Percentiles rank a stretch among this genome's conserved stretches.
phyloP scores from a whole-genome alignment of 495 filamentous ascomycete genomes.

The Lineolata rhizophorae region DNA sequence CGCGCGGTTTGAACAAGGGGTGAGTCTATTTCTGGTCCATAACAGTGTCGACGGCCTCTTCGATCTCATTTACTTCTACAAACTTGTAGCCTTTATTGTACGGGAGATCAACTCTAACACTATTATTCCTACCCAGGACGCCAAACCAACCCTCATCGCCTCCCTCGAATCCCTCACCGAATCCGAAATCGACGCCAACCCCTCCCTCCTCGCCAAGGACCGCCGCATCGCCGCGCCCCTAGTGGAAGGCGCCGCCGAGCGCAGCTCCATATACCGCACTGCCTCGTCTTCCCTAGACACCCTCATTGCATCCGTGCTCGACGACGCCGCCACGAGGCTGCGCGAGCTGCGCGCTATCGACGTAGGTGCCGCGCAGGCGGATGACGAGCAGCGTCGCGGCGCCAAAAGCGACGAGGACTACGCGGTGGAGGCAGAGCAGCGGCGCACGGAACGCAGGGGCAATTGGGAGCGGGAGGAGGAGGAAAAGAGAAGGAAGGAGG shows the following conservation, averaged over 20 bases:
- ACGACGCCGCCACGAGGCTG: slow-evolving; percentile 40
- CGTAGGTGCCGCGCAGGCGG: slow-evolving; percentile 50
- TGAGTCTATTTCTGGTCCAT: slow-evolving; percentile 20
- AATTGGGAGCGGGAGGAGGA: slow-evolving; percentile 40
- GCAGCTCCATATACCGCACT: slow-evolving; percentile 57
- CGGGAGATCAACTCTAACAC: slow-evolving; percentile 4
- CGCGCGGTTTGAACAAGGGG: slow-evolving; percentile 56
- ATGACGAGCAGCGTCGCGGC: slow-evolving; percentile 43
- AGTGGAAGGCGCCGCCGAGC: slow-evolving; percentile 70
- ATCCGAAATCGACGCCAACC: slow-evolving; percentile 62
- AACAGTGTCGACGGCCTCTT: slow-evolving; percentile 1
- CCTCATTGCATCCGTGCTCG: slow-evolving; percentile 41
- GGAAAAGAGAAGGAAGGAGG: slow-evolving; percentile 33
- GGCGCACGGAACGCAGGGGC: slow-evolving; percentile 39
- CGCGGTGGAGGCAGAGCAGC: slow-evolving; percentile 43
- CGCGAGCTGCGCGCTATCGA: slow-evolving; percentile 48
- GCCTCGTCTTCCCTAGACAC: slow-evolving; percentile 43
- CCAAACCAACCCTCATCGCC: slow-evolving; percentile 41
- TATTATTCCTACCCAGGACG: slow-evolving; percentile 26
- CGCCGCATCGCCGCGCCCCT: slow-evolving; percentile 60
- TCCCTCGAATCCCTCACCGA: slow-evolving; percentile 51
- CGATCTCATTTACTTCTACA: too few relatives aligned
- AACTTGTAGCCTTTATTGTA: too few relatives aligned
- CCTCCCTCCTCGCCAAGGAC: slow-evolving; percentile 51
- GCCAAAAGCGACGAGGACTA: slow-evolving; percentile 71